phyloP scores from a whole-genome alignment of 306 rosid species.

The Carpinus fangiana region DNA sequence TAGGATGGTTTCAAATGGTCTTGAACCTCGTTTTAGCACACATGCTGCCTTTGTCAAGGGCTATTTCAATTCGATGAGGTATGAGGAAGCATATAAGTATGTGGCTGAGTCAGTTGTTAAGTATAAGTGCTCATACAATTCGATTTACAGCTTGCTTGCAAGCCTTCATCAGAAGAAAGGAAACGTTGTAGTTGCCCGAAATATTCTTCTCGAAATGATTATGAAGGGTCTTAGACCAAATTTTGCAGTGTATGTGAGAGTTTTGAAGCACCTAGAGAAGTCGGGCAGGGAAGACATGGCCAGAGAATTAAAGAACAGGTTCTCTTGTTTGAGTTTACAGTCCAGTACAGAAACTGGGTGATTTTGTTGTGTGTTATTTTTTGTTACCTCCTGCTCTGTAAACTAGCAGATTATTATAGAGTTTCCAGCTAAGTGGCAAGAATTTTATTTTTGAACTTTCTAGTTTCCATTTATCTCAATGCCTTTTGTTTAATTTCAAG shows the following conservation, averaged over 20 bases:
- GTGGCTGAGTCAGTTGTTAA: slow-evolving; percentile 43
- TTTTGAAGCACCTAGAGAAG: slow-evolving; percentile 41
- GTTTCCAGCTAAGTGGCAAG: not conserved
- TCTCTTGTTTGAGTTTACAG: slow-evolving; percentile 31
- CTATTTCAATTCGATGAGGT: slow-evolving; percentile 48
- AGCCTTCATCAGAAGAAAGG: slow-evolving; percentile 60
- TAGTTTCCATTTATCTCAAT: not conserved
- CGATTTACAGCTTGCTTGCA: slow-evolving; percentile 64
- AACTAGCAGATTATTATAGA: not conserved
- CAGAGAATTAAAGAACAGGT: slow-evolving; percentile 46
- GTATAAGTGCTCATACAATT: slow-evolving; percentile 42
- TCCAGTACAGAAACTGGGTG: slow-evolving; percentile 23
- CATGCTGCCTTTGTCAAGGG: slow-evolving; percentile 64
- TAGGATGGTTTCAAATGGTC: slow-evolving; percentile 47
- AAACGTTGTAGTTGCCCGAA: slow-evolving; percentile 40
- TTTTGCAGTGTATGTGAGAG: slow-evolving; percentile 41
- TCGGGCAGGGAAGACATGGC: slow-evolving; percentile 44
- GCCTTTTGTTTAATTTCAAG: not conserved
- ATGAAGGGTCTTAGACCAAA: slow-evolving; percentile 65
- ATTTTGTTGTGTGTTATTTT: not conserved
- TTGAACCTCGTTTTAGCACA: slow-evolving; percentile 58
- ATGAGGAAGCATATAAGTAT: slow-evolving; percentile 57
- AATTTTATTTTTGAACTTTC: not conserved
- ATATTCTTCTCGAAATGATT: slow-evolving; percentile 63
- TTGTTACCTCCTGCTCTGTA: not conserved